These are phyloP conservation scores for Prunus kanzakura DNA, from an alignment of 306 rosid genomes.

Conservation along the genomic window DNA sequence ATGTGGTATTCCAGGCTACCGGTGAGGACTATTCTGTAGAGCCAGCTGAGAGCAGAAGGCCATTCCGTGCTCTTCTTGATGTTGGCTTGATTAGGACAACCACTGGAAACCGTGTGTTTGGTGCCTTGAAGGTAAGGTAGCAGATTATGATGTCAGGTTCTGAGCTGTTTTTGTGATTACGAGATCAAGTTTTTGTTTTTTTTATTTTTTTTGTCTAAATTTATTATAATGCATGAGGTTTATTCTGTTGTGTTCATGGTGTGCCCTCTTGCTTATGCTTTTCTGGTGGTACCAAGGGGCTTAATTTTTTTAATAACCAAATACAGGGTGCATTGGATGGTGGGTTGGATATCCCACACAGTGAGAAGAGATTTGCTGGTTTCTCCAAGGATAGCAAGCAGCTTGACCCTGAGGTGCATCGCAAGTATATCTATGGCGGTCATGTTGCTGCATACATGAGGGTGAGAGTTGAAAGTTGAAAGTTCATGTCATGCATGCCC, in stretches of 20 bases:
- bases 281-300: not conserved
- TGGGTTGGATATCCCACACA: slow-evolving; percentile 86
- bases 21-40: slow-evolving; percentile 94
- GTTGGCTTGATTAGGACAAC: slow-evolving; percentile 84
- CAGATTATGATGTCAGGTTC: too few relatives aligned
- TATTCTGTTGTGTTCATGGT: too few relatives aligned
- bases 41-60: slow-evolving; percentile 85
- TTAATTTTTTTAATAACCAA: not conserved
- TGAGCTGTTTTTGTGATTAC: too few relatives aligned
- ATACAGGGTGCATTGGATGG: slow-evolving; percentile 88
- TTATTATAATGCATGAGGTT: too few relatives aligned
- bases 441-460: slow-evolving; percentile 72
- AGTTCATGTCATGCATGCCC: not conserved
- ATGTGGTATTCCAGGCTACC: slow-evolving; percentile 40
- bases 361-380: slow-evolving; percentile 92
- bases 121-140: slow-evolving; percentile 87
- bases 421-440: slow-evolving; percentile 74
- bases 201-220: not conserved
- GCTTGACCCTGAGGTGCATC: slow-evolving; percentile 81
- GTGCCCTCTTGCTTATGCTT: too few relatives aligned
- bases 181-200: not conserved
- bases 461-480: slow-evolving; percentile 23
- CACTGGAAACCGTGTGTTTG: slow-evolving; percentile 86
- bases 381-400: slow-evolving; percentile 60
- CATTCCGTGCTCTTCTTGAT: slow-evolving; percentile 96